Evolutionary conservation across 2,329 filamentous ascomycete species (phyloP), one percentile per base, ranked within the genome.

Genomic region (Venturia pyrina): DNA sequence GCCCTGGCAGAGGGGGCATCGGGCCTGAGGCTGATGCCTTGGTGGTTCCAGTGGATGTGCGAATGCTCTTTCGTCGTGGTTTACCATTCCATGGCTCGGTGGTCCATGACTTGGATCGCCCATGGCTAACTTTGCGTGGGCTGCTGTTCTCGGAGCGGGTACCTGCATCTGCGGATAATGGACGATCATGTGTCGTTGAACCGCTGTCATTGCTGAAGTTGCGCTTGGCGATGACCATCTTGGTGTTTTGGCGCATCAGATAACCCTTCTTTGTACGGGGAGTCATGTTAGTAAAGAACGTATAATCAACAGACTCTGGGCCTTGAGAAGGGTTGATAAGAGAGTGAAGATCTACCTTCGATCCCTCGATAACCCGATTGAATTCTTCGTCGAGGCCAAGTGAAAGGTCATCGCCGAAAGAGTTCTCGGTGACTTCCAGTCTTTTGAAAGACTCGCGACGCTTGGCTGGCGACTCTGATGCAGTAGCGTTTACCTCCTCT

Each of bases 221-320:
- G 59, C 84, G 82, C 74, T 88, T 96, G n/a, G 95, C 95, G 62
- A 96, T 87, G 63, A 99, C 91, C 65, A 99, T 85, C 77, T 98
- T 98, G 3, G 93, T 98, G 78, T 98, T 99, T 72, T 99, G 93
- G 72, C 95, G 88, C 93, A 98, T 99, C 59, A 98, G 83, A 74
- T 99, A 99, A 66, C 95, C 95, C 81, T 96, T 93, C 93, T 97
- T 89, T 86, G 82, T 83, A 70, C 77, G 81, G 71, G 79, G 72
- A 73, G 70, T 70, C 40, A 67, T 65, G 76, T 82, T 72, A 86
- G 82, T 77, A 66, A 73, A 48, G 57, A 37, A 40, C 63, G n/a
- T 41, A 28, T 34, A 63, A 15, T 62, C 57, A 40, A 32, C 13
- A 17, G 46, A 48, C 66, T 32, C 48, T 53, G 48, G 28, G 53